These are phyloP conservation scores for Peronospora tabacina DNA, from an alignment of 352 stramenopile species.

Conservation along the genomic window DNA sequence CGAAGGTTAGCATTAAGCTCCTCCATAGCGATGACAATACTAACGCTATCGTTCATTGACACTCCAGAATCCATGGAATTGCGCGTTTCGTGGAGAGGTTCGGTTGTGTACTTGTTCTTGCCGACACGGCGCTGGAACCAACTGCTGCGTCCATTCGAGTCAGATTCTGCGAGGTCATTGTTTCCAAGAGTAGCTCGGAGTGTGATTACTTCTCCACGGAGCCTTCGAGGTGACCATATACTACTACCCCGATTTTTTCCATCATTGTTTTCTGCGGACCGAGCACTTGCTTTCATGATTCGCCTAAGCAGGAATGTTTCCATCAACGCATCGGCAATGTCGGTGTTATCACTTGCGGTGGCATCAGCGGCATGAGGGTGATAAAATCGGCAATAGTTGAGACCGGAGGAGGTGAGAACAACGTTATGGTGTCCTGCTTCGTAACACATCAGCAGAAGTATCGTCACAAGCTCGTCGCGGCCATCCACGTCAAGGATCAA, in stretches of 20 bases:
- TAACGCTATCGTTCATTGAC: conserved; percentile 46
- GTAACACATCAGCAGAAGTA: conserved; percentile 52
- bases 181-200: conserved; percentile 19
- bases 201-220: conserved; percentile 8
- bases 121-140: conserved; percentile 36
- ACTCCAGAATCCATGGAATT: conserved; percentile 42
- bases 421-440: conserved; percentile 53
- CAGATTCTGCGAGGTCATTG: conserved; percentile 8
- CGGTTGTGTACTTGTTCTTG: conserved; percentile 25
- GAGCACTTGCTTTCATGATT: conserved; percentile 33
- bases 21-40: conserved; percentile 38
- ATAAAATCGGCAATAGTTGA: conserved; percentile 53
- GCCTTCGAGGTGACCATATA: conserved; percentile 22
- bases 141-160: conserved; percentile 14
- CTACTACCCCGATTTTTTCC: conserved; percentile 17
- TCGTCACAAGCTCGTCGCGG: conserved; percentile 56
- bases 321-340: conserved; percentile 24
- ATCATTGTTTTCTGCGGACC: conserved; percentile 9
- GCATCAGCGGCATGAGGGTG: conserved; percentile 40
- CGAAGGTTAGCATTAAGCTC: conserved; percentile 50
- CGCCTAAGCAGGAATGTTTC: conserved; percentile 52
- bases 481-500: conserved; percentile 46
- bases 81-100: conserved; percentile 28
- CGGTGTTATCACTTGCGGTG: conserved; percentile 20
- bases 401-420: conserved; percentile 28